Conservation (phyloP, 73 alveolate species). For the Paramecium sonneborni region DNA sequence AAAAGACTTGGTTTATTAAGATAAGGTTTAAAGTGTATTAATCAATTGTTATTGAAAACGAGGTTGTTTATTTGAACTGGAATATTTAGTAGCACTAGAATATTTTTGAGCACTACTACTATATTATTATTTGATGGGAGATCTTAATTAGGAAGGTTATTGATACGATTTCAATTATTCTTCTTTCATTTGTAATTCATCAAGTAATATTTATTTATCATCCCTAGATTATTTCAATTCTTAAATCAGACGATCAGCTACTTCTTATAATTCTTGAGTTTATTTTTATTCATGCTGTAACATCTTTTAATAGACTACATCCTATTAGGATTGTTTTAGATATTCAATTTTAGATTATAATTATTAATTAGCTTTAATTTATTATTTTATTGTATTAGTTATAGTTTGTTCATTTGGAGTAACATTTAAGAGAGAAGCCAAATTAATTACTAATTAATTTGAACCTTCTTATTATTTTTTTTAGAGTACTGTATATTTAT, state of each 20-base stretch:
- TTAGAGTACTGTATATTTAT: constrained; percentile 22
- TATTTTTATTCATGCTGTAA: background rate
- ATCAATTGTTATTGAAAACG: background rate
- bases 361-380: background rate
- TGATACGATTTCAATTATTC: background rate
- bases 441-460: background rate
- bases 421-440: constrained; percentile 12
- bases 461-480: background rate
- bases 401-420: background rate
- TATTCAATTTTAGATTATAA: background rate
- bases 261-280: constrained; percentile 17
- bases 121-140: background rate
- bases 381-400: background rate
- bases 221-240: constrained; percentile 13
- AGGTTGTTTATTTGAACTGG: background rate
- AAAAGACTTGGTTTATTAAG: background rate
- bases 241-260: background rate
- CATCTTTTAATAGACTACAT: constrained; percentile 46
- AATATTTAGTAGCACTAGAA: constrained; percentile 19
- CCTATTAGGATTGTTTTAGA: background rate
- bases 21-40: background rate
- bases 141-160: background rate
- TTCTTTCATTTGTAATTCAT: background rate
- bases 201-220: constrained; percentile 35
- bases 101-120: constrained; percentile 32